Conservation (phyloP, 1,284 basidiomycete genomes). For the Ustilago trichophora region DNA sequence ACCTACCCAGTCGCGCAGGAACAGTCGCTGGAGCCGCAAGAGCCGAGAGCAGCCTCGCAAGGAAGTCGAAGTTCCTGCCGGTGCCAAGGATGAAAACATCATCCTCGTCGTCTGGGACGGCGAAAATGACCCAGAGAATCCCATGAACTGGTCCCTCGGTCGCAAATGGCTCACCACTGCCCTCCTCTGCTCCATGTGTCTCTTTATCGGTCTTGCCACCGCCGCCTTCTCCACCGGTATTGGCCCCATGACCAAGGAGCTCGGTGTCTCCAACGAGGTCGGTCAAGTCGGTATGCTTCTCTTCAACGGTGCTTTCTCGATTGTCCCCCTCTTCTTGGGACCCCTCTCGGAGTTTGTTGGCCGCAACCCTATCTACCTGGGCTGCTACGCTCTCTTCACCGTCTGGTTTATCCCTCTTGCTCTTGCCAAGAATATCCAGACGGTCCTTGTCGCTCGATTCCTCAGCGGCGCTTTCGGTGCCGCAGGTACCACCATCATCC, state of each 20-base stretch:
- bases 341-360: constrained; percentile 66
- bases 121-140: constrained; percentile 54
- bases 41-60: constrained; percentile 34
- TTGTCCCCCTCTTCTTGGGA: constrained; percentile 62
- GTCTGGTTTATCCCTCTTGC: constrained; percentile 62
- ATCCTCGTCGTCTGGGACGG: constrained; percentile 57
- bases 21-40: constrained; percentile 47
- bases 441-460: constrained; percentile 60
- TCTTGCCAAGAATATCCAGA: constrained; percentile 63
- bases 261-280: constrained; percentile 56
- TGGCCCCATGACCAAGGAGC: constrained; percentile 59
- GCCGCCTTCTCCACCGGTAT: constrained; percentile 63
- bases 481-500: constrained; percentile 59
- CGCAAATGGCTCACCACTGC: constrained; percentile 56
- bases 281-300: constrained; percentile 65
- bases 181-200: constrained; percentile 61
- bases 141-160: constrained; percentile 53
- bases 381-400: constrained; percentile 64
- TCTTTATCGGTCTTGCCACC: constrained; percentile 64
- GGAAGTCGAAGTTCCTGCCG: constrained; percentile 24
- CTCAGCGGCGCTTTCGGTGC: constrained; percentile 64
- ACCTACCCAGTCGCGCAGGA: constrained; percentile 32
- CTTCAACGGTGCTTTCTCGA: constrained; percentile 57
- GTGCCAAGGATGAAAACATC: constrained; percentile 45
- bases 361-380: constrained; percentile 63